These are phyloP conservation scores for Prunus mume DNA, from an alignment of 306 rosid species.

Conservation along the genomic window DNA sequence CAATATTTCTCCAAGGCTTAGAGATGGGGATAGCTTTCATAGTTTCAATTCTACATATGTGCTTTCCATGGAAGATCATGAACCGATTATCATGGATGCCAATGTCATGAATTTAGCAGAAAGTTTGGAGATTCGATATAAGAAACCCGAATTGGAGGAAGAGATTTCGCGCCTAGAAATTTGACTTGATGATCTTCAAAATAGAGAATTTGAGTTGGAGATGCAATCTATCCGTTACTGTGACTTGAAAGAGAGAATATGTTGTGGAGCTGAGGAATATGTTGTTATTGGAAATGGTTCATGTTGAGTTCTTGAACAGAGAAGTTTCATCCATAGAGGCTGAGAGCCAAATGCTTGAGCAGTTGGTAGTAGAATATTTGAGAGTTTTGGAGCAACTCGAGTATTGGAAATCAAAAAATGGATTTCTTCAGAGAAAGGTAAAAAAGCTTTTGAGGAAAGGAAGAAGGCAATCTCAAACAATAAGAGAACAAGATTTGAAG, in stretches of 20 bases:
- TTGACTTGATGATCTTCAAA: slow-evolving; percentile 47
- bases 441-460: slow-evolving; percentile 42
- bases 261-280: slow-evolving; percentile 38
- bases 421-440: slow-evolving; percentile 42
- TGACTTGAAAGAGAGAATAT: slow-evolving; percentile 61
- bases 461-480: slow-evolving; percentile 40
- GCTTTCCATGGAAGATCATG: neutral
- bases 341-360: slow-evolving; percentile 43
- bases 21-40: slow-evolving; percentile 31
- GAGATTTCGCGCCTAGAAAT: slow-evolving; percentile 40
- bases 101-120: neutral
- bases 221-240: slow-evolving; percentile 43
- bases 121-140: slow-evolving; percentile 8
- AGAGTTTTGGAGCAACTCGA: slow-evolving; percentile 44
- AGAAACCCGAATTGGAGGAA: slow-evolving; percentile 24
- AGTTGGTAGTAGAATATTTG: slow-evolving; percentile 30
- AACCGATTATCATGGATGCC: neutral
- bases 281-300: slow-evolving; percentile 42
- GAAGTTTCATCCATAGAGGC: slow-evolving; percentile 48
- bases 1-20: slow-evolving; percentile 10
- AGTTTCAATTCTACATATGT: slow-evolving; percentile 11
- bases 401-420: slow-evolving; percentile 47
- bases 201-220: slow-evolving; percentile 46
- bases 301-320: slow-evolving; percentile 48
- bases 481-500: slow-evolving; percentile 41